Percentiles rank a stretch among this genome's conserved stretches.
Conservation (phyloP, 805 yeast genomes). For the Grigorovia jiainica region DNA sequence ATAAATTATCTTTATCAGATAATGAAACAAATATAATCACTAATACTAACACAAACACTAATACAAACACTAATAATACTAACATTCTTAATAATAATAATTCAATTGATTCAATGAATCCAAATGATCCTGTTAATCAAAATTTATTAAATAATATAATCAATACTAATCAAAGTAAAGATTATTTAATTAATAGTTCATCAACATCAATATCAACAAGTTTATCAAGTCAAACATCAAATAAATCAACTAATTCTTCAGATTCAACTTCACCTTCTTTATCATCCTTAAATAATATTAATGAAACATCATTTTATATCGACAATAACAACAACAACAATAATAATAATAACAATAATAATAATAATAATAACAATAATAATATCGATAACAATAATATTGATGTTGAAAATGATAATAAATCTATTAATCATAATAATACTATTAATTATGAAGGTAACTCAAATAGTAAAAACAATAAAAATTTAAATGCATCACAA, state of each 20-base stretch:
- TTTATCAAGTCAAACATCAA: neutral
- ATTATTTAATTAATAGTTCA: neutral
- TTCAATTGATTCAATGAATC: neutral
- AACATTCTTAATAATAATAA: neutral
- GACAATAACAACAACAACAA: neutral
- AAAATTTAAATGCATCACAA: too few species aligned
- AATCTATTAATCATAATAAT: neutral
- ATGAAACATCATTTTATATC: too few species aligned
- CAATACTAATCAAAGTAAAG: neutral
- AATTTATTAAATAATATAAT: neutral
- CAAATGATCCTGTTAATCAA: neutral
- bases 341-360: neutral
- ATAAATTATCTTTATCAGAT: too few species aligned
- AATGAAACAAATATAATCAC: too few species aligned
- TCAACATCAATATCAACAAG: slow-evolving; percentile 1
- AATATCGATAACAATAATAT: neutral
- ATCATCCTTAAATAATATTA: neutral
- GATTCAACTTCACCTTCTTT: neutral
- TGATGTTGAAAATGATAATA: neutral
- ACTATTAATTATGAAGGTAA: neutral
- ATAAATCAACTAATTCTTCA: too few species aligned
- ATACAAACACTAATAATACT: neutral
- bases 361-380: neutral
- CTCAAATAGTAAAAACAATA: too few species aligned
- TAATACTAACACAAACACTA: too few species aligned